Evolutionary conservation across 768 basidiomycete species (phyloP).

Genomic region (Cyathus striatus): DNA sequence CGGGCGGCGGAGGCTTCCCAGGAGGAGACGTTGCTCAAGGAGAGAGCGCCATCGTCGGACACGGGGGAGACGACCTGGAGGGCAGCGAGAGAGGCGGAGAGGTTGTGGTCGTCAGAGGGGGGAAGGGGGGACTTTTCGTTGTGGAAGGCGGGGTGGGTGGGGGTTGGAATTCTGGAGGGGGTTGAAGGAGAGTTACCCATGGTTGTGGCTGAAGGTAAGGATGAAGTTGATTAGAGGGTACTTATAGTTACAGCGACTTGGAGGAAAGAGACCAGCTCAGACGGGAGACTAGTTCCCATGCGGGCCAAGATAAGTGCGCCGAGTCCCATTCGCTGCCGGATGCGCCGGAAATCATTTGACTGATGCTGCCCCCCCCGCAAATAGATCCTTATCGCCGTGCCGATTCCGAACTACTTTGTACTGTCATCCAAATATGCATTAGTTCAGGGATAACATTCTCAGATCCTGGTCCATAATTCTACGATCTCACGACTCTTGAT

Average conservation of each 20-base stretch:
- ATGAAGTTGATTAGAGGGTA: not conserved
- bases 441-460: too few relatives aligned
- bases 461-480: too few relatives aligned
- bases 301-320: not conserved
- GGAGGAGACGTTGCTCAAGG: conserved; percentile 48
- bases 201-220: not conserved
- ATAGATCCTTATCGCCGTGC: too few relatives aligned
- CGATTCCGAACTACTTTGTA: too few relatives aligned
- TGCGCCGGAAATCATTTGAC: not conserved
- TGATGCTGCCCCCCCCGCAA: too few relatives aligned
- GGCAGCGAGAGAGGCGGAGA: conserved; percentile 22
- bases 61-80: conserved; percentile 30
- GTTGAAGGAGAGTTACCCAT: conserved; percentile 27
- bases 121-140: conserved; percentile 19
- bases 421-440: too few relatives aligned
- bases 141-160: conserved; percentile 12
- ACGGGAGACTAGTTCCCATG: not conserved
- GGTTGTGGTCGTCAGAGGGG: conserved; percentile 9
- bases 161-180: conserved; percentile 17
- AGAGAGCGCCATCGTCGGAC: conserved; percentile 59
- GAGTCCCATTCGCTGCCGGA: not conserved
- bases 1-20: conserved; percentile 60
- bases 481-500: too few relatives aligned
- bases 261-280: not conserved
- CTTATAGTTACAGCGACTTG: not conserved